phyloP scores from a whole-genome alignment of 495 filamentous ascomycete species.

The Tuber melanosporum region DNA sequence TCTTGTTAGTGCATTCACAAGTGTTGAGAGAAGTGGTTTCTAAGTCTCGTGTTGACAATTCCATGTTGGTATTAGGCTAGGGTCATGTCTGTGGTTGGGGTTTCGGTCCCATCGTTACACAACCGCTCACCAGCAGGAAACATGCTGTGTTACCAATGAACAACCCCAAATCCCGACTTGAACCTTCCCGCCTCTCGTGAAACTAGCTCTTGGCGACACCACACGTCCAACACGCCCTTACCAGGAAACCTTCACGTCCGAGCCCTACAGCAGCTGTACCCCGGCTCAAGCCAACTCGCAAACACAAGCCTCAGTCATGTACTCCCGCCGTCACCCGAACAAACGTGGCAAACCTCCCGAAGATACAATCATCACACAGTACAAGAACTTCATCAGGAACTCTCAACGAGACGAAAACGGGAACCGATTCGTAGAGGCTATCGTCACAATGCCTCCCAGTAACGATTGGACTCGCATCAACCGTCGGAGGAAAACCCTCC shows the following conservation, averaged over 20 bases:
- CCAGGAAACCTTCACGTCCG: not conserved
- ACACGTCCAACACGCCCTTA: not conserved
- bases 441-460: conserved; percentile 10
- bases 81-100: not conserved
- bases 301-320: not conserved
- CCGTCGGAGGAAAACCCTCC: not conserved
- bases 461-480: conserved; percentile 30
- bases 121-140: not conserved
- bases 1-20: not conserved
- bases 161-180: not conserved
- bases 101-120: not conserved
- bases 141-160: not conserved
- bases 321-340: not conserved
- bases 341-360: conserved; percentile 5
- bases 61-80: not conserved
- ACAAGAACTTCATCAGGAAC: conserved; percentile 22
- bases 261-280: not conserved
- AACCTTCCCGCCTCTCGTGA: not conserved
- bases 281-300: not conserved
- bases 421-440: conserved; percentile 23
- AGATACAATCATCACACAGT: conserved; percentile 17
- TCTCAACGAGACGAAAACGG: conserved; percentile 33
- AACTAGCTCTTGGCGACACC: not conserved
- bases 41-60: not conserved
- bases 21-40: not conserved